Evolutionary conservation across 352 stramenopile species (phyloP), one percentile per base, ranked within the genome.

Genomic region (Phytophthora sp.): DNA sequence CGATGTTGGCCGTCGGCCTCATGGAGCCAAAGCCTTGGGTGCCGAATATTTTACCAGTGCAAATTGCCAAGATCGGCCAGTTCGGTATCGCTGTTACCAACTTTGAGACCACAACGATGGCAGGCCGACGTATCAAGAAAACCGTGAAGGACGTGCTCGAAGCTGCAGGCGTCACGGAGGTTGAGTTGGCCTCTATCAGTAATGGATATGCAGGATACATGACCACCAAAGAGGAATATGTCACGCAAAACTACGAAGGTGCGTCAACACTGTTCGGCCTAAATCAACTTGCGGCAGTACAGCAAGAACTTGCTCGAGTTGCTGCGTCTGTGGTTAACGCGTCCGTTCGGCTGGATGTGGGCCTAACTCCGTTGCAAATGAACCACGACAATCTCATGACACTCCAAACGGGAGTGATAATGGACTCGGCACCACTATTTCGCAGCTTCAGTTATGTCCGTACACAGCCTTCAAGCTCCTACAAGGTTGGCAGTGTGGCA

Each of bases 201-300:
- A 91, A 92, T 54, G 78, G 54, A 0, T 91, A 92, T 54, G 69
- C 75, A n/a, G 64, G 74, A 27, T 92, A 92, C 54, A 58, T 88
- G 42, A 86, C 82, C 24, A 91, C 83, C 0, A 61, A 54, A 5
- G 82, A 89, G 24, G 83, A 92, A 44, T 92, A 91, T 54, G 21
- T 66, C 1, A 66, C 59, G 7, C 83, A 92, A 64, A 53, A 89
- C 53, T 92, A 92, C 54, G 83, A 92, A 62, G 83, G 83, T 15
- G 77, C 83, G 24, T 92, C 79, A 6, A 92, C 83, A 11, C 66
- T 89, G 12, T 91, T 91, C 28, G 83, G 82, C 9, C 81, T 79
- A 1, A 89, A 91, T 23, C 79, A 89, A 45, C 49, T 92, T 5
- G 65, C 48, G 12, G 83, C 74, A 2, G 49, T 89, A n/a, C 74